These are phyloP conservation scores for Globisporangium paddicum DNA, from an alignment of 352 stramenopile genomes.

Conservation along the genomic window DNA sequence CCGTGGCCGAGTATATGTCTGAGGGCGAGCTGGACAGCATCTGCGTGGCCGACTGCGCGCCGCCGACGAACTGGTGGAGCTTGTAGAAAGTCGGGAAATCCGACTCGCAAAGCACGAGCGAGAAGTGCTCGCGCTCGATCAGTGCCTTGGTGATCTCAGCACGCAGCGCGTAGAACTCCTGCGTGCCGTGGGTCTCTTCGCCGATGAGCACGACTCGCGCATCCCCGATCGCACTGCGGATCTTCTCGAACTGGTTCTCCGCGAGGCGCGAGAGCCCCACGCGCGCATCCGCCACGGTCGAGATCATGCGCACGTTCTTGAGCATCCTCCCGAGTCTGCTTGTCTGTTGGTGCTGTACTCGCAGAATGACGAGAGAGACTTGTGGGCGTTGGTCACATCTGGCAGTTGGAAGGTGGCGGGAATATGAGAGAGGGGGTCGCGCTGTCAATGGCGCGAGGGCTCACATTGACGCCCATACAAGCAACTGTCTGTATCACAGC, in stretches of 20 bases:
- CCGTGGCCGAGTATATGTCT: slow-evolving; percentile 7
- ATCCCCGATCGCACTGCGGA: slow-evolving; percentile 23
- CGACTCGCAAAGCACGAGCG: slow-evolving; percentile 30
- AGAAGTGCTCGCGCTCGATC: slow-evolving; percentile 26
- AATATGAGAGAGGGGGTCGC: too few relatives aligned
- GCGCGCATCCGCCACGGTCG: slow-evolving; percentile 12
- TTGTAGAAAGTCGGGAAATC: slow-evolving; percentile 33
- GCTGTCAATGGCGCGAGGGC: too few relatives aligned
- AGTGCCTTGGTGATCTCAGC: slow-evolving; percentile 30
- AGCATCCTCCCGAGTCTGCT: background rate
- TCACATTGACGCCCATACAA: too few relatives aligned
- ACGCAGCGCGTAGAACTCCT: slow-evolving; percentile 29
- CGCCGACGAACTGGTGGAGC: slow-evolving; percentile 22
- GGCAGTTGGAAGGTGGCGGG: too few relatives aligned
- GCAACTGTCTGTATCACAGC: too few relatives aligned
- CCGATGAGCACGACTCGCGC: slow-evolving; percentile 31
- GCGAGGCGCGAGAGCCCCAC: slow-evolving; percentile 13
- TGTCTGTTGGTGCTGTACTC: too few relatives aligned
- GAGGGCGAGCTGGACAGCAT: slow-evolving; percentile 12
- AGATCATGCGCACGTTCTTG: background rate
- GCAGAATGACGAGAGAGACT: background rate
- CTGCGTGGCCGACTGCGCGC: slow-evolving; percentile 13
- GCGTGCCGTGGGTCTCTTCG: slow-evolving; percentile 30
- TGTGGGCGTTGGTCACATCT: too few relatives aligned
- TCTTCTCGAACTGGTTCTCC: slow-evolving; percentile 18